phyloP scores from a whole-genome alignment of 169 alveolate species.

The Plasmodium sp. region DNA sequence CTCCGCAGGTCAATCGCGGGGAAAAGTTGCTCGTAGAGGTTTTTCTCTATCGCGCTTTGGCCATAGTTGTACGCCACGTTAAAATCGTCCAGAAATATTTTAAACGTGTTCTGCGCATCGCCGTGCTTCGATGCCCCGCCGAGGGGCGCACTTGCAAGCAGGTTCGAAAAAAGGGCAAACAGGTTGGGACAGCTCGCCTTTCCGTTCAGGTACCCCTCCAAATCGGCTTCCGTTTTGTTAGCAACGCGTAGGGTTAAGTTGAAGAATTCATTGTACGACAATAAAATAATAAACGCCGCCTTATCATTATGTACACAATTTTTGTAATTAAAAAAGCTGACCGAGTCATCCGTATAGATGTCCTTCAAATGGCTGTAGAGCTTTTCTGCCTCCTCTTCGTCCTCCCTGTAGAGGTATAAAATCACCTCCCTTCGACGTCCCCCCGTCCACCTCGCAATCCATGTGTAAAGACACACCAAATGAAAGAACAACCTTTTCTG shows the following conservation, averaged over 20 bases:
- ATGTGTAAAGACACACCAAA: constrained; percentile 25
- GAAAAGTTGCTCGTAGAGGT: constrained; percentile 51
- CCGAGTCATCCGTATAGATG: background rate
- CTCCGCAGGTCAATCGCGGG: constrained; percentile 7
- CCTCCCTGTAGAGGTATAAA: constrained; percentile 22
- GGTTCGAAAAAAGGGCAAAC: background rate
- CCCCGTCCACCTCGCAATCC: background rate
- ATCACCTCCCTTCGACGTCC: background rate
- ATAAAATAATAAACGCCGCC: constrained; percentile 14
- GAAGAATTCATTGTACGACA: constrained; percentile 53
- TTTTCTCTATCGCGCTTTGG: constrained; percentile 30
- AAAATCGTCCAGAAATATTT: constrained; percentile 53
- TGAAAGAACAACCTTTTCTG: constrained; percentile 47
- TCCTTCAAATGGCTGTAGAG: constrained; percentile 35
- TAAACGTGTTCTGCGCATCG: constrained; percentile 12
- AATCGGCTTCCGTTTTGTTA: background rate
- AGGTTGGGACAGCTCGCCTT: background rate
- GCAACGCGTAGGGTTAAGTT: background rate
- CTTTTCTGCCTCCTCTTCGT: constrained; percentile 35
- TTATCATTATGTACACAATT: constrained; percentile 47
- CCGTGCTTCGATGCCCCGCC: too few relatives aligned
- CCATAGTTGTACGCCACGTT: constrained; percentile 41
- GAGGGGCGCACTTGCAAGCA: background rate
- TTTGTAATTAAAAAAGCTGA: constrained; percentile 51
- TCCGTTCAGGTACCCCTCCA: constrained; percentile 8